These are phyloP conservation scores for Teratosphaeria nubilosa DNA, from an alignment of 2,329 filamentous ascomycete genomes.

Conservation along the genomic window DNA sequence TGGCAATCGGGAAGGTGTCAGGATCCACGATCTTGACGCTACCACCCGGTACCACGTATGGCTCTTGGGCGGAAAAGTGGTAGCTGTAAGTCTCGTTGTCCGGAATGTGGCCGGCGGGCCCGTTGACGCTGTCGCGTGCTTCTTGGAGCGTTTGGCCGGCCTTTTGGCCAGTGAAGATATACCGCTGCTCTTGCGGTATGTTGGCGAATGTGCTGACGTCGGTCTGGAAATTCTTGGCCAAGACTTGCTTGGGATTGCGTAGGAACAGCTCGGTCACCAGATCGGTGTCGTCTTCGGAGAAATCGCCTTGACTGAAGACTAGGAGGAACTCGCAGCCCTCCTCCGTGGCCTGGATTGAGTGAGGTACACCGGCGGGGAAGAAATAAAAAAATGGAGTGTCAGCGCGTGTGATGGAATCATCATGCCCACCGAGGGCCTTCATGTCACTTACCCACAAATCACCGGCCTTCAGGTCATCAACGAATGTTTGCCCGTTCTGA, in stretches of 20 bases:
- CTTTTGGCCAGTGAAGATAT: conserved; percentile 31
- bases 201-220: conserved; percentile 21
- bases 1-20: conserved; percentile 46
- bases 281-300: conserved; percentile 52
- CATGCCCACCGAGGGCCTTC: background rate
- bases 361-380: conserved; percentile 18
- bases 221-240: conserved; percentile 34
- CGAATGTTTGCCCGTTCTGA: background rate
- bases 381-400: background rate
- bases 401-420: too few species aligned
- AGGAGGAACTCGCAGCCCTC: conserved; percentile 50
- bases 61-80: conserved; percentile 38
- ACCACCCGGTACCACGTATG: conserved; percentile 45
- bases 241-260: conserved; percentile 26
- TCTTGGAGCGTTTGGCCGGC: conserved; percentile 25
- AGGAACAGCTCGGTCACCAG: conserved; percentile 35
- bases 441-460: conserved; percentile 2
- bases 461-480: background rate
- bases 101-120: conserved; percentile 3
- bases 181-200: conserved; percentile 30
- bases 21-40: conserved; percentile 51
- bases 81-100: conserved; percentile 27
- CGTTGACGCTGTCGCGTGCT: conserved; percentile 34
- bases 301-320: conserved; percentile 49
- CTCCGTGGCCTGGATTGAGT: conserved; percentile 25